Conservation (phyloP, 805 yeast species). For the Sugiyamaella floridensis region DNA sequence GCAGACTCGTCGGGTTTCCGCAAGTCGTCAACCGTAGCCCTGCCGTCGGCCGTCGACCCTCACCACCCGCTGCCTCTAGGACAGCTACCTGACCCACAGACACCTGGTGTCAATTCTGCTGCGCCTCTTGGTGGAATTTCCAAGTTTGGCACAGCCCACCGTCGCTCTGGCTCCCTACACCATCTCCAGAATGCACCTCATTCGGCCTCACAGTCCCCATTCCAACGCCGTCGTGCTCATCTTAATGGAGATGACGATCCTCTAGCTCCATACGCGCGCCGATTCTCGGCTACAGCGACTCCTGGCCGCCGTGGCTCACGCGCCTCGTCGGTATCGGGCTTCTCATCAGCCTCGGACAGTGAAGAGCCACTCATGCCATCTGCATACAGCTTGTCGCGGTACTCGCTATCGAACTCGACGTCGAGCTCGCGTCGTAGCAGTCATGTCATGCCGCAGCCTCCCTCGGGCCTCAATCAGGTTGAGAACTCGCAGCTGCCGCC, state of each 20-base stretch:
- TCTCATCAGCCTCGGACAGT: slow-evolving; percentile 23
- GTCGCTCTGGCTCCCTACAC: slow-evolving; percentile 13
- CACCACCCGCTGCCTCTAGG: slow-evolving; percentile 11
- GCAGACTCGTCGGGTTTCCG: slow-evolving; percentile 22
- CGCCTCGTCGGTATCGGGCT: slow-evolving; percentile 22
- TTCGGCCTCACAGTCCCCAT: background rate
- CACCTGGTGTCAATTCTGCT: background rate
- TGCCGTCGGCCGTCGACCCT: slow-evolving; percentile 35
- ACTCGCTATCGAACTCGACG: slow-evolving; percentile 19
- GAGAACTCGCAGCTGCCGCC: slow-evolving; percentile 7
- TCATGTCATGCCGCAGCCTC: slow-evolving; percentile 11
- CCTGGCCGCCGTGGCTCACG: slow-evolving; percentile 11
- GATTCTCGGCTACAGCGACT: slow-evolving; percentile 8
- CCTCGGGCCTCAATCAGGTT: background rate
- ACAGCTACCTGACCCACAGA: background rate
- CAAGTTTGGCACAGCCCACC: slow-evolving; percentile 4
- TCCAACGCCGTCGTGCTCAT: slow-evolving; percentile 4
- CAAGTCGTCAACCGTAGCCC: slow-evolving; percentile 18
- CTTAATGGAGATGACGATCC: slow-evolving; percentile 3
- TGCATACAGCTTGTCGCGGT: slow-evolving; percentile 20
- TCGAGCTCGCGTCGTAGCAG: slow-evolving; percentile 19
- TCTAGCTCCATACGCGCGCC: slow-evolving; percentile 3
- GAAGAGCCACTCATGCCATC: slow-evolving; percentile 22
- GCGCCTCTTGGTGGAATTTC: slow-evolving; percentile 1
- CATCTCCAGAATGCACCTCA: slow-evolving; percentile 3